Evolutionary conservation across 805 yeast species (phyloP).

Genomic region (Zygosaccharomyces rouxii): DNA sequence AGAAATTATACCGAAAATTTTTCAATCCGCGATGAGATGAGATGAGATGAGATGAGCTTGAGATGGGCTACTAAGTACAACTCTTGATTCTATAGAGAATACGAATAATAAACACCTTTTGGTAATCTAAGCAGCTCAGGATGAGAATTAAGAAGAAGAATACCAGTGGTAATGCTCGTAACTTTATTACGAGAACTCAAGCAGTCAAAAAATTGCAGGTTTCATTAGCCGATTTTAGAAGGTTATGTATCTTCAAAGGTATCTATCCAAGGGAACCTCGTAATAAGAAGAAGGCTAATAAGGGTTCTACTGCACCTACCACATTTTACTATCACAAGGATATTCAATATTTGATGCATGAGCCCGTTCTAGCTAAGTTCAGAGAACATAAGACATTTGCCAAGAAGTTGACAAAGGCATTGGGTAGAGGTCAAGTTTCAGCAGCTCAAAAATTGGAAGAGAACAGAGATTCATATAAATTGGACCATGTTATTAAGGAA

Average conservation of each 20-base stretch:
- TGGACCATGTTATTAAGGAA: constrained; percentile 89
- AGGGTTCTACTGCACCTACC: constrained; percentile 94
- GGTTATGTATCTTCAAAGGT: constrained; percentile 96
- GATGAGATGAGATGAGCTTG: constrained; percentile 21
- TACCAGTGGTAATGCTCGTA: constrained; percentile 82
- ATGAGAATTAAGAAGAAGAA: constrained; percentile 79
- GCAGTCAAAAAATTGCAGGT: constrained; percentile 90
- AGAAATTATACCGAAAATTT: constrained; percentile 16
- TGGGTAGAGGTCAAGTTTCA: constrained; percentile 86
- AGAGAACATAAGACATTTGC: constrained; percentile 95
- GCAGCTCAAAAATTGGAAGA: constrained; percentile 84
- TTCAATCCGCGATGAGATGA: constrained; percentile 20
- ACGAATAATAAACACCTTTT: not conserved
- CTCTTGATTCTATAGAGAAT: not conserved
- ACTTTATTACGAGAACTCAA: constrained; percentile 89
- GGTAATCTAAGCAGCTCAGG: not conserved
- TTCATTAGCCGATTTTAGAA: constrained; percentile 91
- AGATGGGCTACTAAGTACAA: not conserved
- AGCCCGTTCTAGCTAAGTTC: constrained; percentile 85
- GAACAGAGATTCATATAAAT: constrained; percentile 64
- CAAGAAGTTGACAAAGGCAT: constrained; percentile 79
- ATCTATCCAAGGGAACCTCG: constrained; percentile 96
- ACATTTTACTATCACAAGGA: constrained; percentile 94
- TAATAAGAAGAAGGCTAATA: constrained; percentile 93
- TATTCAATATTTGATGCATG: constrained; percentile 91